Base-by-base conservation (phyloP, 495 filamentous ascomycete species). In the Neurospora sp. region DNA sequence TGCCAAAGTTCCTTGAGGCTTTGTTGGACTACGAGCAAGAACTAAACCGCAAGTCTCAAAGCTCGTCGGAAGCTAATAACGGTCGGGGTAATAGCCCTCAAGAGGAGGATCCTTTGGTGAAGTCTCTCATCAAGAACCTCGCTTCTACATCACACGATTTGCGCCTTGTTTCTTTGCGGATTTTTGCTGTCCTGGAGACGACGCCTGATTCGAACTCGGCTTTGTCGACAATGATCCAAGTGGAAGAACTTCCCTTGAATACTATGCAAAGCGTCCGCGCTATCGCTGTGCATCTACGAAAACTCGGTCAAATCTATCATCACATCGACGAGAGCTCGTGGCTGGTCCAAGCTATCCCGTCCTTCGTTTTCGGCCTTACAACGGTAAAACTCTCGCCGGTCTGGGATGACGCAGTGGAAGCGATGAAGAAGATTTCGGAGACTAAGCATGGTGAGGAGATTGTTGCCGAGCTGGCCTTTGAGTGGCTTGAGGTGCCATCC, bases 301-400 rank as follows among this genome's bases (percentile, higher is more conserved):
- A 91, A 75, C 86, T 98, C 40, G 82, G 81, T 84, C 89, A 68
- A 78, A 87, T 72, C 75, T 90, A 76, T 92, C 89, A 81, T 77
- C 87, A 71, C 79, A 83, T 79, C 76, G 87, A 69, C 75, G 83
- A 74, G 76, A 85, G 86, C 69, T 86, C 84, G 14, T 94, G 91
- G 90, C 84, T 97, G 76, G 82, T 87, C 40, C 85, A 84, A 74
- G 85, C 94, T 7, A 86, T 98, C 39, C 92, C 94, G 1, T 84
- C 89, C 16, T 98, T 94, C 75, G 90, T 92, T 76, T 98, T 98
- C 78, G 95, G 94, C 53, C 87, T 98, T 75, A 87, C 97, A 70
- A 96, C 94, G 4, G 89, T 95, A 69, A 92, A 90, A 74, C 83
- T 97, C 71, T 84, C 93, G 6, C 92, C 91, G 17, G 80, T 95